Evolutionary conservation across 2,329 filamentous ascomycete species (phyloP), one percentile per base, ranked within the genome.

Genomic region (Didymosphaeria variabile): DNA sequence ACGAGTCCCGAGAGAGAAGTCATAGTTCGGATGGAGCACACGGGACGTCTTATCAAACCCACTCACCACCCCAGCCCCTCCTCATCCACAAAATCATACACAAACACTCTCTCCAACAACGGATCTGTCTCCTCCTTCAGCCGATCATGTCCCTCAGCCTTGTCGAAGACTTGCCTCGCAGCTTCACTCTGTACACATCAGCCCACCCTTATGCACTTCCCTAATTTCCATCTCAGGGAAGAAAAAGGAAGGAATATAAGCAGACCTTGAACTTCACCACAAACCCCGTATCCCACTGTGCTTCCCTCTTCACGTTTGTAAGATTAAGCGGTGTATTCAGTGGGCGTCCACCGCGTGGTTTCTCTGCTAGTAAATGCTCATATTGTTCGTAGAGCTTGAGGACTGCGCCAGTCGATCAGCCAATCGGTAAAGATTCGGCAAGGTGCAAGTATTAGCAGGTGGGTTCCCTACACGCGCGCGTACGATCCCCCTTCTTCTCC

Each of bases 101-200:
- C 71, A 60, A 72, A 72, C 0, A 74, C 69, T 38, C 67, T 63
- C 53, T 65, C 63, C 21, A 74, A 51, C 58, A 74, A 50, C 6
- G 68, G 65, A 57, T 72, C 71, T 15, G 71, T 74, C 44, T 74
- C 69, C 12, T 68, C 63, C 67, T 72, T 73, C 55, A 72, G 21
- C 19, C 12, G 59, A 55, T 72, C 70, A 62, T 73, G 71, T 6
- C 64, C 68, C 1, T 66, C 63, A 45, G 67, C 65, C 2, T 19
- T 32, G 62, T 74, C 72, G 52, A 74, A 74, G 23, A 54, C 23
- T 56, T 58, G 62, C 47, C 67, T 68, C 45, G 70, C 61, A 12
- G 57, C 64, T 9, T 72, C 65, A 55, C 62, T 63, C 70, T 69
- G 61, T 29, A 8, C 26, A 15, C 32, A 10, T 36, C 26, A 47